A percentile compares a stretch with the other conserved stretches of the same genome.
These are phyloP conservation scores for Senna siamea DNA, from an alignment of 306 rosid genomes.

Conservation along the genomic window DNA sequence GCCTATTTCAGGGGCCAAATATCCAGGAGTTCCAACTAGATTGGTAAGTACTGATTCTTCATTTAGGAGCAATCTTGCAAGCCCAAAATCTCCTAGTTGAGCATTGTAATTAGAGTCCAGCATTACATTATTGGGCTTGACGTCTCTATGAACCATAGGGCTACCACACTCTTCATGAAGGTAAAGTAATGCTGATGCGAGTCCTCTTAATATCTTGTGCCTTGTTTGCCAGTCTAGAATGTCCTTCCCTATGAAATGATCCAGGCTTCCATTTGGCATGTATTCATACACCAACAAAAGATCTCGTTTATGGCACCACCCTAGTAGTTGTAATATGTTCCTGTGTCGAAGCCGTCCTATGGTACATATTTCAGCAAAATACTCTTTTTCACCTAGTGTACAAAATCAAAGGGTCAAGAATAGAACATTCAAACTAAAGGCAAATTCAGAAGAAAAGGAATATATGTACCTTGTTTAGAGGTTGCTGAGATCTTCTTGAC, in stretches of 20 bases:
- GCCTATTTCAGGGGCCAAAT: conserved; percentile 63
- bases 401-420: conserved; percentile 1
- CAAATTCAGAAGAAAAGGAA: neutral
- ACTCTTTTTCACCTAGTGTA: conserved; percentile 62
- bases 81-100: conserved; percentile 64
- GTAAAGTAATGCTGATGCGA: conserved; percentile 60
- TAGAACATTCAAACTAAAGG: neutral
- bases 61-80: conserved; percentile 53
- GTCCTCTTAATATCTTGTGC: conserved; percentile 53
- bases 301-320: conserved; percentile 55
- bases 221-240: conserved; percentile 55
- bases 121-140: conserved; percentile 63
- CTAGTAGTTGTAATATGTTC: conserved; percentile 61
- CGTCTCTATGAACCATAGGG: conserved; percentile 65
- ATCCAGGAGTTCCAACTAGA: conserved; percentile 57
- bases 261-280: conserved; percentile 69
- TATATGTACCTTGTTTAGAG: conserved; percentile 55
- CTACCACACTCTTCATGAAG: conserved; percentile 66
- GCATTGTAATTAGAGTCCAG: conserved; percentile 47
- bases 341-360: conserved; percentile 64
- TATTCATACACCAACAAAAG: conserved; percentile 57
- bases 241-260: conserved; percentile 48
- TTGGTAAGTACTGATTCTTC: conserved; percentile 45
- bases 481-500: conserved; percentile 61
- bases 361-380: conserved; percentile 63